These are phyloP conservation scores for Umbilicus rupestris DNA, from an alignment of 164 flowering plant species.

Conservation along the genomic window DNA sequence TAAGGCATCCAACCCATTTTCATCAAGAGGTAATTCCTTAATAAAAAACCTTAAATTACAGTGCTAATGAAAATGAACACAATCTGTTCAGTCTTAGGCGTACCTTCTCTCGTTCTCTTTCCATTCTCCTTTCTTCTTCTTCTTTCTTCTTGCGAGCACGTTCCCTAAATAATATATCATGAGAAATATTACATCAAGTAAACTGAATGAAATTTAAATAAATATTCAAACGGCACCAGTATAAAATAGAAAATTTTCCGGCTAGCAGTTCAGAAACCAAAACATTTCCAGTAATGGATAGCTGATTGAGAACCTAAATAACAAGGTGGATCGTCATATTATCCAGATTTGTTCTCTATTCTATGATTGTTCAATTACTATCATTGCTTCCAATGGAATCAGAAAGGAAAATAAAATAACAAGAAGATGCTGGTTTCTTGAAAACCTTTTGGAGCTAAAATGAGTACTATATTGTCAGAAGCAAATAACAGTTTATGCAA, in stretches of 20 bases:
- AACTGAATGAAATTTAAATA: background rate
- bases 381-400: background rate
- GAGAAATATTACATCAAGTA: background rate
- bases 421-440: background rate
- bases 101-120: slow-evolving; percentile 95
- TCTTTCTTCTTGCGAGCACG: slow-evolving; percentile 97
- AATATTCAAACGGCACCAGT: background rate
- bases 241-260: background rate
- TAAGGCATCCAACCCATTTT: background rate
- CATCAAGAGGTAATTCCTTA: background rate
- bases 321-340: background rate
- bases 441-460: background rate
- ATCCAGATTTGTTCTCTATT: background rate
- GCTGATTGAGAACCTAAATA: background rate
- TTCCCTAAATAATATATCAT: slow-evolving; percentile 37
- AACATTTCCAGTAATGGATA: background rate
- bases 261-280: background rate
- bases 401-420: background rate
- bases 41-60: background rate
- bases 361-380: background rate
- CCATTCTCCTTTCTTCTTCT: slow-evolving; percentile 84
- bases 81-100: background rate
- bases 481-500: background rate
- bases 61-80: background rate
- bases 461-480: background rate